Base-by-base conservation (phyloP, 2,329 filamentous ascomycete species). In the Ambrosiella beaveri region DNA sequence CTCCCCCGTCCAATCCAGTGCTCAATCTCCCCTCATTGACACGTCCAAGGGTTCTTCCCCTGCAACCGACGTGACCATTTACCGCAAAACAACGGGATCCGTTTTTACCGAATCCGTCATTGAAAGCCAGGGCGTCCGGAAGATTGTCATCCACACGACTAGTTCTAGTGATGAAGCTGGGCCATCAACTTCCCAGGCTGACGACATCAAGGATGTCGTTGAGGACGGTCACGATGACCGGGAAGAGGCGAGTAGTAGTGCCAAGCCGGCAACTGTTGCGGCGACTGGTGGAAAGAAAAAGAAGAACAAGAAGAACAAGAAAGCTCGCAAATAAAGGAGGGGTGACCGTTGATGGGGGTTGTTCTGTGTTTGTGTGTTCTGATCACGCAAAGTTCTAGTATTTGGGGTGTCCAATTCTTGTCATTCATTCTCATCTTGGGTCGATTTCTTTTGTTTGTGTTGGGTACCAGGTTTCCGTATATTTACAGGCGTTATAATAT, bases 31-130 rank as follows among this genome's bases (percentile, higher is more conserved):
- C 6, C 27, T 2, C 8, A 36, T 37, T 12, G 55, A 53, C 50
- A 39, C n/a, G 3, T 5, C 39, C 17, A 40, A 54, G n/a, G 36
- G 12, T n/a, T 19, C 38, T 38, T 11, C 13, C 9, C 52, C 52
- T 13, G 52, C 52, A n/a, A 40, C 52, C 8, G 39, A 53, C n/a
- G 19, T 56, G n/a, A 61, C 64, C 15, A 41, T 60, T 13, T 64
- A 64, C 38, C 58, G 75, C 9, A 73, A 75, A 3, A 81, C 82
- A 5, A 76, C 85, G 59, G 87, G 82, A 63, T 86, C 86, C 36
- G 87, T 83, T 66, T 88, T 90, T 64, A 88, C 85, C 0, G 85
- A 90, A 68, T 86, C 85, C 61, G 73, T 86, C n/a, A 73, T 89
- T 58, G 84, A 90, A 65, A 74, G 83, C 1, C 81, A 83, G 58